These are phyloP conservation scores for Tanacetum coccineum DNA, from an alignment of 129 eudicot genomes.

Conservation along the genomic window DNA sequence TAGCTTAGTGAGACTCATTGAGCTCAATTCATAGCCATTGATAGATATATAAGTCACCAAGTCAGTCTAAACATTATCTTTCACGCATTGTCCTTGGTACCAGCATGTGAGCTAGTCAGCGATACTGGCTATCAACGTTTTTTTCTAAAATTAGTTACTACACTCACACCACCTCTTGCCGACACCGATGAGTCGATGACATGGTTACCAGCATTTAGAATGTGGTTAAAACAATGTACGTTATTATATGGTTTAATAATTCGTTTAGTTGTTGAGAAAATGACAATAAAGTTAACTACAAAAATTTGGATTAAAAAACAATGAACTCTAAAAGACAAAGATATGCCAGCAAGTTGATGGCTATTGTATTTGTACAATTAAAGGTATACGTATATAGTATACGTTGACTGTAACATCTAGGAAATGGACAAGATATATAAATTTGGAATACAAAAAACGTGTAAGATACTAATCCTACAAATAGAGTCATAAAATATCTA, in stretches of 20 bases:
- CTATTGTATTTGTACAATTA: conserved; percentile 3
- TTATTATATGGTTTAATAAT: neutral
- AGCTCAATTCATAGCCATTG: too few relatives aligned
- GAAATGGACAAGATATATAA: neutral
- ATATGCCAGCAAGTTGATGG: conserved; percentile 21
- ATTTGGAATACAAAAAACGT: neutral
- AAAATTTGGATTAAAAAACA: conserved; percentile 7
- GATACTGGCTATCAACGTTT: too few relatives aligned
- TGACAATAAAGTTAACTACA: neutral
- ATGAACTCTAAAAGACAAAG: conserved; percentile 14
- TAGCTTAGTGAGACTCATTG: too few relatives aligned
- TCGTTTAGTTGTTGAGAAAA: neutral
- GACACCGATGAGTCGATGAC: neutral
- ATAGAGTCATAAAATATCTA: neutral
- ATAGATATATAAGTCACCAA: too few relatives aligned
- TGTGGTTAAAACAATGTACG: neutral
- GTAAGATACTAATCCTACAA: neutral
- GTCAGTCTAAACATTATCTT: too few relatives aligned
- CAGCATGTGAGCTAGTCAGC: too few relatives aligned
- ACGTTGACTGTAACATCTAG: neutral
- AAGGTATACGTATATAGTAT: neutral
- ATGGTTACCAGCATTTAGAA: neutral
- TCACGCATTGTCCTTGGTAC: too few relatives aligned
- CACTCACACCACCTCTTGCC: neutral
- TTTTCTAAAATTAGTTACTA: too few relatives aligned